These are phyloP conservation scores for Sarocladium oryzae DNA, from an alignment of 2,329 filamentous ascomycete species.

Conservation along the genomic window DNA sequence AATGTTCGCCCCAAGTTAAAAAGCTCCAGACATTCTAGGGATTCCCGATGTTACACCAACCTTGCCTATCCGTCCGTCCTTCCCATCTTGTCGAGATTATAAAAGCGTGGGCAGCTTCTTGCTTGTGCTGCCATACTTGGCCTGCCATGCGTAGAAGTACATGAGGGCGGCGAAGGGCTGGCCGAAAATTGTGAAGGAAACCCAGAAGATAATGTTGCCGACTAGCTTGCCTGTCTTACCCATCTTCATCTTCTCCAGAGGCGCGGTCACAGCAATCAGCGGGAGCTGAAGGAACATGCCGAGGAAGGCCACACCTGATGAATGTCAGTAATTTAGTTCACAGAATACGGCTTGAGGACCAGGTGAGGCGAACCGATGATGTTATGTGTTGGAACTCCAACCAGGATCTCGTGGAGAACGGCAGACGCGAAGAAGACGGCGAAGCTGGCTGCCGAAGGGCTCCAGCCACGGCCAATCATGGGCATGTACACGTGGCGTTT, in stretches of 20 bases:
- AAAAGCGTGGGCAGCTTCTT: conserved; percentile 23
- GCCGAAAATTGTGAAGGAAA: conserved; percentile 90
- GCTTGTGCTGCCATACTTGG: conserved; percentile 85
- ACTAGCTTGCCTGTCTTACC: conserved; percentile 65
- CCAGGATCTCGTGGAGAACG: conserved; percentile 82
- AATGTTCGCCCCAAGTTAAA: background rate
- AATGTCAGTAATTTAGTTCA: background rate
- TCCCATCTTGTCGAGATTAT: background rate
- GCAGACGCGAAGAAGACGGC: conserved; percentile 86
- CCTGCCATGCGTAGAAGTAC: conserved; percentile 98
- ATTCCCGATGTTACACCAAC: background rate
- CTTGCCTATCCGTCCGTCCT: background rate
- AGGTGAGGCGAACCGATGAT: too few relatives aligned
- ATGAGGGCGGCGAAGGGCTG: conserved; percentile 87
- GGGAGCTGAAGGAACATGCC: conserved; percentile 94
- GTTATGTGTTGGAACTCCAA: conserved; percentile 92
- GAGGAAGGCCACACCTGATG: conserved; percentile 74
- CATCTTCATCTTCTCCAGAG: conserved; percentile 71
- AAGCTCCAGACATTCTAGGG: too few relatives aligned
- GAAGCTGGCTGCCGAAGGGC: conserved; percentile 61
- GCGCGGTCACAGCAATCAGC: conserved; percentile 73
- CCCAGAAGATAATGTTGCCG: conserved; percentile 93
- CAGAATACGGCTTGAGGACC: too few relatives aligned
- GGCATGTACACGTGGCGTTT: conserved; percentile 89
- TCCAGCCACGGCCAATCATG: conserved; percentile 77